Percentiles rank a stretch among this genome's conserved stretches.
phyloP scores from a whole-genome alignment of 2,329 filamentous ascomycete species.

The Hymenotorrendiella dingleyae region DNA sequence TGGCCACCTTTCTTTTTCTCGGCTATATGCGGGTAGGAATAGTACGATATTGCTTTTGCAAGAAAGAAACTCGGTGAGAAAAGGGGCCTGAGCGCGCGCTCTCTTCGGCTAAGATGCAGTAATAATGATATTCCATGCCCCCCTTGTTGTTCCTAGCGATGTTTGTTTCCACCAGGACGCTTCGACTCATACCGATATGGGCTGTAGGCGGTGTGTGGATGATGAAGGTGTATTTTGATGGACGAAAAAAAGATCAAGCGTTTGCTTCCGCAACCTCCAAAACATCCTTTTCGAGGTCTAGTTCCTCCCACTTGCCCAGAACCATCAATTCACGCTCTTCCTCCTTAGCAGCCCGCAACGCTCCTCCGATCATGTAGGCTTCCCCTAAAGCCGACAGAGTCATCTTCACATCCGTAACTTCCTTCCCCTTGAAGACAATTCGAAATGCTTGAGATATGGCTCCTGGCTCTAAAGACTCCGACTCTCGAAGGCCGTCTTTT shows the following conservation, averaged over 20 bases:
- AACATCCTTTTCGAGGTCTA: conserved; percentile 24
- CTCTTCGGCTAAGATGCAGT: no score
- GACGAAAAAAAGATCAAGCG: not conserved
- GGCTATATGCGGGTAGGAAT: no score
- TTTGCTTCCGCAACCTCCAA: conserved; percentile 18
- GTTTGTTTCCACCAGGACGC: no score
- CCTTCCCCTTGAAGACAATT: conserved; percentile 22
- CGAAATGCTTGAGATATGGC: conserved; percentile 17
- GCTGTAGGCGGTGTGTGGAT: no score
- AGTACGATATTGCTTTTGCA: no score
- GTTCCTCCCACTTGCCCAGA: conserved; percentile 9
- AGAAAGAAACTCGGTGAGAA: no score
- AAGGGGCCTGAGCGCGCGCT: no score
- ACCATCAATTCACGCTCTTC: not conserved
- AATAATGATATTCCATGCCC: no score
- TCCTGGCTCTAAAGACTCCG: conserved; percentile 18
- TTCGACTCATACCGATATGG: no score
- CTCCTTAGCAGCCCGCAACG: conserved; percentile 13
- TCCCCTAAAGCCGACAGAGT: conserved; percentile 24
- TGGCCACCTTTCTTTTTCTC: no score
- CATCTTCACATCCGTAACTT: conserved; percentile 26
- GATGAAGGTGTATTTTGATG: no score
- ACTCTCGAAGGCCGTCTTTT: conserved; percentile 6
- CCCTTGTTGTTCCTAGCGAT: no score
- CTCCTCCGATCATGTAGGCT: conserved; percentile 28